Evolutionary conservation across 495 filamentous ascomycete species (phyloP).

Genomic region (Hypoxylon subgilvum): DNA sequence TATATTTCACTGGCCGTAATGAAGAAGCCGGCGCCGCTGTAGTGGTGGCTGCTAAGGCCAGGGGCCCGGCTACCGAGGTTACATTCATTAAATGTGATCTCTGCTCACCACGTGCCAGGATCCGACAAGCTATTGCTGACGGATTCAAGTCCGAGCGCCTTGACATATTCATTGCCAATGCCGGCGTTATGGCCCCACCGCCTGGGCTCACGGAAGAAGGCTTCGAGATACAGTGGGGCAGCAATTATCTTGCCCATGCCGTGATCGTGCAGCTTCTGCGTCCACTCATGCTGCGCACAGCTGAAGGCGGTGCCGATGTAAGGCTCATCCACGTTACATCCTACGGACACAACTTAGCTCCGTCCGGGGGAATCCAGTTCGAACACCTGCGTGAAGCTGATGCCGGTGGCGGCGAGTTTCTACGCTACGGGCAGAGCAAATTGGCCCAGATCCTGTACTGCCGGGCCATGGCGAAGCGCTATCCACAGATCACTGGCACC

Average conservation of each 20-base stretch:
- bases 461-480: slow-evolving; percentile 61
- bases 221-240: slow-evolving; percentile 69
- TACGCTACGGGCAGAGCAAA: slow-evolving; percentile 71
- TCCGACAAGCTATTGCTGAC: slow-evolving; percentile 12
- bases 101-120: slow-evolving; percentile 9
- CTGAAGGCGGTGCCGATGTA: slow-evolving; percentile 50
- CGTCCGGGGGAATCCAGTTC: slow-evolving; percentile 47
- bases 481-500: slow-evolving; percentile 62
- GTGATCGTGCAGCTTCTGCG: slow-evolving; percentile 66
- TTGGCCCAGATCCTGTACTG: slow-evolving; percentile 70
- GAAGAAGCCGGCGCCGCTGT: slow-evolving; percentile 29
- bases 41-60: slow-evolving; percentile 7
- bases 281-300: slow-evolving; percentile 56
- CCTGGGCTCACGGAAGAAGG: slow-evolving; percentile 60
- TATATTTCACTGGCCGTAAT: slow-evolving; percentile 68
- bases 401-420: slow-evolving; percentile 43
- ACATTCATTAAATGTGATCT: slow-evolving; percentile 21
- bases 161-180: slow-evolving; percentile 69
- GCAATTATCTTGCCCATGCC: slow-evolving; percentile 69
- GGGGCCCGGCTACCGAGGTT: not conserved
- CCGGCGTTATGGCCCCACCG: slow-evolving; percentile 65
- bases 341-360: slow-evolving; percentile 37
- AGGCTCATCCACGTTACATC: slow-evolving; percentile 43
- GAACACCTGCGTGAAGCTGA: slow-evolving; percentile 45
- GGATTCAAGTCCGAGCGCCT: slow-evolving; percentile 39